Evolutionary conservation across 2,329 filamentous ascomycete species (phyloP).

Genomic region (Diaporthe sp.): DNA sequence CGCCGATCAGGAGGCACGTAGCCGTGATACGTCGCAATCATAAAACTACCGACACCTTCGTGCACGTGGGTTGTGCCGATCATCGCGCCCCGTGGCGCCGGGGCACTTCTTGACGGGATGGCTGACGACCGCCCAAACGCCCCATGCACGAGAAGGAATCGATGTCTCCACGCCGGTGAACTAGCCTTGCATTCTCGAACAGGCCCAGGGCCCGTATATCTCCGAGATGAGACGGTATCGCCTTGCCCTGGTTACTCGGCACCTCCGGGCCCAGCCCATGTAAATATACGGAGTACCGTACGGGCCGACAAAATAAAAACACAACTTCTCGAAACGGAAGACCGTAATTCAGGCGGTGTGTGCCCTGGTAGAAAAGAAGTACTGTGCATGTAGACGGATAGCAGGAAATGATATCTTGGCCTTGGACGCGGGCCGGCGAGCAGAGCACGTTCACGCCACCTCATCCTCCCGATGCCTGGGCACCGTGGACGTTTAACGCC

Average conservation of each 20-base stretch:
- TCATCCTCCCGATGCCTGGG: not conserved
- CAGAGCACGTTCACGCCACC: not conserved
- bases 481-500: not conserved
- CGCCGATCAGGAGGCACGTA: not conserved
- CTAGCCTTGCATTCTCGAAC: constrained; percentile 22
- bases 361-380: not conserved
- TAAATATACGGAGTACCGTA: not conserved
- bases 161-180: constrained; percentile 25
- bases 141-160: constrained; percentile 24
- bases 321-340: not conserved
- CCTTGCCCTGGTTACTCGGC: not conserved
- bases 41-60: not conserved
- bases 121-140: not conserved
- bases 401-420: not conserved
- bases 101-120: not conserved
- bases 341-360: constrained; percentile 7
- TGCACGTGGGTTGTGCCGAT: not conserved
- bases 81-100: not conserved
- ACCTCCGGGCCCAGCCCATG: not conserved
- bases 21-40: not conserved
- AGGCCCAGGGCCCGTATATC: constrained; percentile 11
- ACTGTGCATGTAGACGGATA: not conserved
- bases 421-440: not conserved
- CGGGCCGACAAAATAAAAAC: not conserved
- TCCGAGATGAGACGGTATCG: constrained; percentile 8